Evolutionary conservation across 2,329 filamentous ascomycete species (phyloP), one percentile per base, ranked within the genome.

Genomic region (Botryotinia calthae): DNA sequence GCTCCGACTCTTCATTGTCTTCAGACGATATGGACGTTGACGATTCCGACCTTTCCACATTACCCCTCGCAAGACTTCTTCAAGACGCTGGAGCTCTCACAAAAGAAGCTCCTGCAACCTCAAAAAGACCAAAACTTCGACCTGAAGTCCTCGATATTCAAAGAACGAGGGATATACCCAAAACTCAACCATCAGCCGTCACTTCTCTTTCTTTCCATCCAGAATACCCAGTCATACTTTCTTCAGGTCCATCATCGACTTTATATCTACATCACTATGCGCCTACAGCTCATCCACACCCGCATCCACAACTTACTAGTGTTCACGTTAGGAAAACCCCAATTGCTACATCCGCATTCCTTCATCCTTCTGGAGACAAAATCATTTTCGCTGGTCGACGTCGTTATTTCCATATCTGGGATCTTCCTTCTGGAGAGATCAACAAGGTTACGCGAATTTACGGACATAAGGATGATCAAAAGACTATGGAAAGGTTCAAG

Each of bases 331-430:
- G 91, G 79, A 88, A 89, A 75, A 95, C 94, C 0, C 93, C 95
- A n/a, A 87, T 99, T 70, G 89, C 91, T 73, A 94, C 92, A 18
- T 94, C 95, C 10, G 88, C 92, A 54, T 98, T 99, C 82, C 85
- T 94, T 73, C 88, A 87, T 40, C 89, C 91, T 7, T 84, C 84
- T 25, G 93, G 93, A 75, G 90, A 92, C 75, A 91, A 91, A 78
- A 92, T 99, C 76, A 93, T 97, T 82, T 93, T 98, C 74, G 92
- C 94, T 28, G 95, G 95, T 54, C 91, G 95, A 51, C 89, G 96
- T 67, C 90, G 90, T 75, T 98, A 94, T 84, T 98, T 98, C 82
- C 96, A 98, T 83, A 90, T 92, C 76, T 99, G 96, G 96, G 91
- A 98, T 79, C 87, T 99, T 37, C 86, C 91, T 61, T 91, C 91